Evolutionary conservation across 257 asterid species (phyloP).

Genomic region (Misopates orontium): DNA sequence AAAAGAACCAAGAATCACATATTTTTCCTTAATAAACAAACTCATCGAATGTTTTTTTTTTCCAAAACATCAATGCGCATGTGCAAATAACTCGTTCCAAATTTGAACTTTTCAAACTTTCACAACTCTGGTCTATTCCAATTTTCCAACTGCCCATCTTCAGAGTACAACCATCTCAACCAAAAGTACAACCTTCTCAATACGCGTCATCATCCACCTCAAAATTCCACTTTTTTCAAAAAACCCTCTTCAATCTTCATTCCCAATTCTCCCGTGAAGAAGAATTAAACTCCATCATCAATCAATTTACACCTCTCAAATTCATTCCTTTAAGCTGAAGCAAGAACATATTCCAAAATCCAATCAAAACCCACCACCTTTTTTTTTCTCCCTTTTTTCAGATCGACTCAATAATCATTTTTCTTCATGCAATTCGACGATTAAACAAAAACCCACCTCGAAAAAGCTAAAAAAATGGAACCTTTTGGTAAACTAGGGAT

Average conservation of each 20-base stretch:
- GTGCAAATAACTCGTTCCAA: background rate
- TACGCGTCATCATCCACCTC: too few relatives aligned
- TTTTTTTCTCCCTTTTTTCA: background rate
- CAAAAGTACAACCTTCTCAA: too few relatives aligned
- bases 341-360: constrained; percentile 28
- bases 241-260: background rate
- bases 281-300: too few relatives aligned
- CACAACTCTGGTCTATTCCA: too few relatives aligned
- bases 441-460: background rate
- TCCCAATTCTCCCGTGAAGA: too few relatives aligned
- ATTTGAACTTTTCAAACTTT: background rate
- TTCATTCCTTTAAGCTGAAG: constrained; percentile 51
- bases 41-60: too few relatives aligned
- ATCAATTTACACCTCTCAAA: background rate
- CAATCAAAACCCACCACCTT: constrained; percentile 30
- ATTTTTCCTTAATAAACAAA: too few relatives aligned
- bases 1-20: too few relatives aligned
- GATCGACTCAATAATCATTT: background rate
- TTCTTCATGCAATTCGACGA: constrained; percentile 14
- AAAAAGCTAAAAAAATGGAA: constrained; percentile 18
- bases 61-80: background rate
- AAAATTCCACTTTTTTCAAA: background rate
- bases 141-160: background rate
- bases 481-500: constrained; percentile 74
- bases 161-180: background rate